These are phyloP conservation scores for Margaritispora aquatica DNA, from an alignment of 495 filamentous ascomycete genomes.

Conservation along the genomic window DNA sequence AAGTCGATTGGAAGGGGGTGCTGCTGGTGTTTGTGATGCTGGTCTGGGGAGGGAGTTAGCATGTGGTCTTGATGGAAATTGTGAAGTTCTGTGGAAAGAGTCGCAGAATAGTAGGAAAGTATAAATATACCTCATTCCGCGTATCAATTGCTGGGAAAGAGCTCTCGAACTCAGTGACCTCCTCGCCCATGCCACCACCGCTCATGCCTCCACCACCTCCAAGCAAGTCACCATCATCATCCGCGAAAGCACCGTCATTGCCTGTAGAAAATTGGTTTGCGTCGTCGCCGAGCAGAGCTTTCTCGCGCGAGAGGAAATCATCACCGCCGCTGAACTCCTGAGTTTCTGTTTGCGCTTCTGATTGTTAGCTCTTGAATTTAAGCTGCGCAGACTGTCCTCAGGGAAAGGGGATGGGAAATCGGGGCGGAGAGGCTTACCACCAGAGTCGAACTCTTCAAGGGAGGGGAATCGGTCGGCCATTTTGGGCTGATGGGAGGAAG, in stretches of 20 bases:
- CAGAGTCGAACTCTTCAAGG: conserved; percentile 90
- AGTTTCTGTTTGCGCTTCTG: conserved; percentile 50
- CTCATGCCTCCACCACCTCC: conserved; percentile 56
- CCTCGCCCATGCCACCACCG: conserved; percentile 40
- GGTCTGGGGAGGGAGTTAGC: neutral
- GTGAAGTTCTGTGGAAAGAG: too few species aligned
- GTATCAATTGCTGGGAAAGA: conserved; percentile 81
- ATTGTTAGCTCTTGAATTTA: neutral
- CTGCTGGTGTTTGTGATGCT: conserved; percentile 58
- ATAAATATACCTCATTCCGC: conserved; percentile 64
- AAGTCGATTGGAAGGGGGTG: conserved; percentile 80
- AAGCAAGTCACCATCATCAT: conserved; percentile 67
- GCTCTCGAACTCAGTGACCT: conserved; percentile 71
- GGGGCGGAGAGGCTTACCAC: conserved; percentile 51
- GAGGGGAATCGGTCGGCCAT: conserved; percentile 98
- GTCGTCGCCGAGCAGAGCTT: conserved; percentile 83
- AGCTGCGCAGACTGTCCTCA: neutral
- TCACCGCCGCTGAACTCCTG: conserved; percentile 38
- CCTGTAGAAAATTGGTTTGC: conserved; percentile 82
- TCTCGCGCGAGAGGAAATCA: conserved; percentile 87
- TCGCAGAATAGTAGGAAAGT: neutral
- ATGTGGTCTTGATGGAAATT: neutral
- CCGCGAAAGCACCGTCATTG: conserved; percentile 56
- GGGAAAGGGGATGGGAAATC: neutral
- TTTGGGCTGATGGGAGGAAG: conserved; percentile 3